These are phyloP conservation scores for Schwanniomyces etchellsii DNA, from an alignment of 1,139 yeast genomes.

Conservation along the genomic window DNA sequence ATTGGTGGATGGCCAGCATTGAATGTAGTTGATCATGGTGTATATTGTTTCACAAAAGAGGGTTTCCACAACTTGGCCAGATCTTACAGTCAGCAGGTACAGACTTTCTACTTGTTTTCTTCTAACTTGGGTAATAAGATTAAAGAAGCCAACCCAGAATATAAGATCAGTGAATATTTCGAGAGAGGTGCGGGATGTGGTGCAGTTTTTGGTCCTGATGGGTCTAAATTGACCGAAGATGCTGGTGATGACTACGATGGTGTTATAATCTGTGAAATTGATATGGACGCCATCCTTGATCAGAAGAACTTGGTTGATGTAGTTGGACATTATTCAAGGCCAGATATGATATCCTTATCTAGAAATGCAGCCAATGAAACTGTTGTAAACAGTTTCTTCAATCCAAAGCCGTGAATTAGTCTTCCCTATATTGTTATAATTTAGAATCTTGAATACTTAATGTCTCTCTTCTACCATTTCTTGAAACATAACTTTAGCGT, in stretches of 20 bases:
- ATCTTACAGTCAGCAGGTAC: not conserved
- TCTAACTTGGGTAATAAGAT: not conserved
- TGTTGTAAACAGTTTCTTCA: not conserved
- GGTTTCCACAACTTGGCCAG: not conserved
- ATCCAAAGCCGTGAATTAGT: no score
- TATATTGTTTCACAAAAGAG: no score
- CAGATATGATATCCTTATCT: conserved; percentile 2
- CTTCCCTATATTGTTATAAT: no score
- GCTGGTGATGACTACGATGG: not conserved
- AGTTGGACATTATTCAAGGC: conserved; percentile 4
- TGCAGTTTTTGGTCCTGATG: not conserved
- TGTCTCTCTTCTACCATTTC: no score
- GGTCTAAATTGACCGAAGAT: not conserved
- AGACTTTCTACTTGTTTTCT: not conserved
- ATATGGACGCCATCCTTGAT: conserved; percentile 1
- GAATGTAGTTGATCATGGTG: no score
- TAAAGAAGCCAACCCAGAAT: not conserved
- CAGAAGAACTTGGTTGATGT: conserved; percentile 3
- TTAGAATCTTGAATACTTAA: no score
- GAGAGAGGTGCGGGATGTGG: not conserved
- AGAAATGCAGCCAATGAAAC: not conserved
- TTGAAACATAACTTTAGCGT: no score
- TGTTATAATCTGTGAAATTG: conserved; percentile 1
- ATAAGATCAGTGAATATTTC: not conserved
- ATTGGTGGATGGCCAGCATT: conserved; percentile 7